phyloP scores from a whole-genome alignment of 2,329 filamentous ascomycete genomes.

The Claviceps spartinae region DNA sequence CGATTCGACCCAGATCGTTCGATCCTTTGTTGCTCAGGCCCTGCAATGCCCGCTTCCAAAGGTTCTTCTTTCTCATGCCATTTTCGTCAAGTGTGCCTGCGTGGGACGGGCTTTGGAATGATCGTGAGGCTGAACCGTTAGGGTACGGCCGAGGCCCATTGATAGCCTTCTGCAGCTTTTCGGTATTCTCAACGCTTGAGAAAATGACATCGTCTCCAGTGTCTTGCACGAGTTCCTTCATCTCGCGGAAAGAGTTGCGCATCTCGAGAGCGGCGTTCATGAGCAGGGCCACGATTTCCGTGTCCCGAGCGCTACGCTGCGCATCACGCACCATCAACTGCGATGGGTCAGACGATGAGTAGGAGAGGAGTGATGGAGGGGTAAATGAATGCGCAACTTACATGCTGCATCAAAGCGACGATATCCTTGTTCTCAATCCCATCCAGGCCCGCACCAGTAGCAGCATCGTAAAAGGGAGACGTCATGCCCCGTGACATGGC shows the following conservation, averaged over 20 bases:
- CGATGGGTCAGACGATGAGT: background rate
- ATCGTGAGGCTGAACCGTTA: slow-evolving; percentile 42
- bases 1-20: slow-evolving; percentile 77
- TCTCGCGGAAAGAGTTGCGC: slow-evolving; percentile 89
- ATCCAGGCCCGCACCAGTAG: slow-evolving; percentile 78
- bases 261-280: slow-evolving; percentile 92
- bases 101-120: slow-evolving; percentile 42
- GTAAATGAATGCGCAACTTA: slow-evolving; percentile 26
- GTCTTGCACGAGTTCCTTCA: slow-evolving; percentile 82
- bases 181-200: slow-evolving; percentile 74
- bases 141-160: slow-evolving; percentile 79
- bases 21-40: slow-evolving; percentile 78
- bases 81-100: slow-evolving; percentile 41
- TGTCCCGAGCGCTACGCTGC: slow-evolving; percentile 88
- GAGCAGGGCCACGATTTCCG: slow-evolving; percentile 87
- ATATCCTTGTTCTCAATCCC: slow-evolving; percentile 93
- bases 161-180: slow-evolving; percentile 70
- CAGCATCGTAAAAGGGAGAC: slow-evolving; percentile 79
- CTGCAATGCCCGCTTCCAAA: slow-evolving; percentile 90
- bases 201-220: slow-evolving; percentile 77
- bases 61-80: slow-evolving; percentile 71
- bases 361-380: background rate
- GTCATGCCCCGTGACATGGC: slow-evolving; percentile 85
- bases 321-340: slow-evolving; percentile 89
- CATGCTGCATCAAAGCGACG: slow-evolving; percentile 92